phyloP scores from a whole-genome alignment of 441 rosid genomes.

The Iberis amara region DNA sequence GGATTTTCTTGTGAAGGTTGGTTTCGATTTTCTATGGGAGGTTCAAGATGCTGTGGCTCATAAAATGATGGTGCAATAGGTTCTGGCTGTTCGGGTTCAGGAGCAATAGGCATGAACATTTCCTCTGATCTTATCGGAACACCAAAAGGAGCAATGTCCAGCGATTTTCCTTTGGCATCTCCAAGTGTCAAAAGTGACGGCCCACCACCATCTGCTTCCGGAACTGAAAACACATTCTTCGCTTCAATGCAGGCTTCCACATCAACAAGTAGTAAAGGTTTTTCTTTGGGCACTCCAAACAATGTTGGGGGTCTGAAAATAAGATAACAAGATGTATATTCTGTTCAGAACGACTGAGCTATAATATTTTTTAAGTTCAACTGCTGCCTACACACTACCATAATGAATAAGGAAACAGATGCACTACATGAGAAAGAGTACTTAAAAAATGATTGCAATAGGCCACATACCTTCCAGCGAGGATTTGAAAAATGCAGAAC shows the following conservation, averaged over 20 bases:
- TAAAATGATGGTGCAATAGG: slow-evolving; percentile 32
- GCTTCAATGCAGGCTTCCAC: slow-evolving; percentile 58
- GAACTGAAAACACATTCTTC: slow-evolving; percentile 44
- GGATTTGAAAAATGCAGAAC: slow-evolving; percentile 75
- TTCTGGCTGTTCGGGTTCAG: slow-evolving; percentile 26
- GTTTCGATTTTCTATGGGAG: slow-evolving; percentile 34
- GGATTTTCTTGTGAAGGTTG: slow-evolving; percentile 32
- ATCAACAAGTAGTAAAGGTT: slow-evolving; percentile 45
- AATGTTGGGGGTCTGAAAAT: slow-evolving; percentile 75
- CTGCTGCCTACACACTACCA: slow-evolving; percentile 14
- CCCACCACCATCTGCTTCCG: slow-evolving; percentile 38
- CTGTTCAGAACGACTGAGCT: slow-evolving; percentile 9
- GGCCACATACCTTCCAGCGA: slow-evolving; percentile 67
- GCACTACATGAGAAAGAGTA: slow-evolving; percentile 7
- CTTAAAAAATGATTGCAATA: slow-evolving; percentile 15
- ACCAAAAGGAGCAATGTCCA: slow-evolving; percentile 28
- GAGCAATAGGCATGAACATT: slow-evolving; percentile 21
- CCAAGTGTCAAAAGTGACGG: slow-evolving; percentile 26
- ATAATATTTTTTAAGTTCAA: background rate
- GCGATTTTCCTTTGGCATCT: slow-evolving; percentile 24
- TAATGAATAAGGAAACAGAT: slow-evolving; percentile 18
- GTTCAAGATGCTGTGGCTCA: slow-evolving; percentile 45
- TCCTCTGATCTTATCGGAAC: slow-evolving; percentile 26
- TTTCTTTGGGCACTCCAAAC: slow-evolving; percentile 79
- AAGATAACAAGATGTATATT: slow-evolving; percentile 2